Conservation (phyloP, 139 green algal species). For the Picochlorum costavermella region DNA sequence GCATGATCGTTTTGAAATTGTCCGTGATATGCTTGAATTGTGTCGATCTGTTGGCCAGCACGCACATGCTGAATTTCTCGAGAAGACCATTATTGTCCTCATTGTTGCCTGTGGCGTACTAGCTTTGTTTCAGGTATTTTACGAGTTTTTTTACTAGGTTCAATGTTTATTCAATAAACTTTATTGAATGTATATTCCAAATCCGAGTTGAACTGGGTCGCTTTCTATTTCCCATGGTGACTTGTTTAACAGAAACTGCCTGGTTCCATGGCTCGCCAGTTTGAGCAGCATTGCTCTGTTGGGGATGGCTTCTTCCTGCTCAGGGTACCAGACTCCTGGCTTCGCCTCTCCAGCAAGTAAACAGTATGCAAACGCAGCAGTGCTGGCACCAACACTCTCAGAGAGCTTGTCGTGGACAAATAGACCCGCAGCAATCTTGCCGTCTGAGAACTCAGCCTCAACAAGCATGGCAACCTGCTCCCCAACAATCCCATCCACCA, state of each 20-base stretch:
- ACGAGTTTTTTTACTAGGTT: slow-evolving; percentile 1
- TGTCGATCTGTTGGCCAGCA: slow-evolving; percentile 29
- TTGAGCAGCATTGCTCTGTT: slow-evolving; percentile 39
- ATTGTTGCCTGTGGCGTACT: slow-evolving; percentile 20
- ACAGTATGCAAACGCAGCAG: slow-evolving; percentile 57
- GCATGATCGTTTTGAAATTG: slow-evolving; percentile 43
- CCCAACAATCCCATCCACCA: slow-evolving; percentile 68
- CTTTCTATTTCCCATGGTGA: slow-evolving; percentile 60
- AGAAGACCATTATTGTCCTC: slow-evolving; percentile 47
- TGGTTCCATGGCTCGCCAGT: slow-evolving; percentile 43
- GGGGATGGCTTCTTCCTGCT: slow-evolving; percentile 63
- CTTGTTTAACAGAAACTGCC: slow-evolving; percentile 64
- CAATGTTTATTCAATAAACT: neutral
- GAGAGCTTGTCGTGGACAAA: slow-evolving; percentile 75
- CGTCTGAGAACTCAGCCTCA: slow-evolving; percentile 77
- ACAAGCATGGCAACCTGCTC: slow-evolving; percentile 84
- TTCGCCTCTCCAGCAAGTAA: slow-evolving; percentile 70
- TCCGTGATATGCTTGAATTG: slow-evolving; percentile 74
- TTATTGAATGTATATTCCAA: slow-evolving; percentile 48
- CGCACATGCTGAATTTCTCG: slow-evolving; percentile 44
- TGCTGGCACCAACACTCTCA: slow-evolving; percentile 51
- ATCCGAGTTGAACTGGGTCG: slow-evolving; percentile 59
- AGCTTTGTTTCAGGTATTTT: slow-evolving; percentile 7
- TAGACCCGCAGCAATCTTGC: slow-evolving; percentile 60
- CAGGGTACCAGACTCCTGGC: slow-evolving; percentile 93